Conservation (phyloP, 2,329 filamentous ascomycete genomes). For the Aspergillus viridinutans region DNA sequence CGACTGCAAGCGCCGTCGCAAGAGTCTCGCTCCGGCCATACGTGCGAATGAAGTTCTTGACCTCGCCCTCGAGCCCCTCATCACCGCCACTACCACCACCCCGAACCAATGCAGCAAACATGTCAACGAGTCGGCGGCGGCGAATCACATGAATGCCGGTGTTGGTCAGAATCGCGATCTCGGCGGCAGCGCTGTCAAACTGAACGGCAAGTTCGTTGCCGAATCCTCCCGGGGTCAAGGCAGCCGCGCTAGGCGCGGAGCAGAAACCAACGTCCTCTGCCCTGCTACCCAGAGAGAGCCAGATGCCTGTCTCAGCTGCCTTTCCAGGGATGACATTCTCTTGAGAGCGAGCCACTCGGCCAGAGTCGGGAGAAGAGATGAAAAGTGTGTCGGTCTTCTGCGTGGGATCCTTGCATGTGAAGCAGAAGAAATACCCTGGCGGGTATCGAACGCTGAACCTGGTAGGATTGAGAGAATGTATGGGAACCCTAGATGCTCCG, state of each 20-base stretch:
- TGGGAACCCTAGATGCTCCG: slow-evolving; percentile 49
- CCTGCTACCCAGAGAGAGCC: slow-evolving; percentile 68
- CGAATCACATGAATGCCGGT: slow-evolving; percentile 84
- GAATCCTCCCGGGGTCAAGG: slow-evolving; percentile 68
- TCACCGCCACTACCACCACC: slow-evolving; percentile 59
- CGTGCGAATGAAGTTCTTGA: slow-evolving; percentile 75
- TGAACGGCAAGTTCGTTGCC: slow-evolving; percentile 97
- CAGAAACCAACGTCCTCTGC: slow-evolving; percentile 76
- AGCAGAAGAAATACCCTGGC: slow-evolving; percentile 87
- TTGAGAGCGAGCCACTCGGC: slow-evolving; percentile 63
- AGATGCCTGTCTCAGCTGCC: slow-evolving; percentile 77
- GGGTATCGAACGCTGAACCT: slow-evolving; percentile 56
- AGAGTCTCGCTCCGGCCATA: slow-evolving; percentile 89
- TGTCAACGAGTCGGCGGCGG: slow-evolving; percentile 79
- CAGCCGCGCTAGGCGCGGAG: slow-evolving; percentile 67
- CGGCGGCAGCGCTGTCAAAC: slow-evolving; percentile 75
- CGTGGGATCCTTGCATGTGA: slow-evolving; percentile 61
- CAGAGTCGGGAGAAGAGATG: slow-evolving; percentile 81
- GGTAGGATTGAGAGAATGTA: slow-evolving; percentile 40
- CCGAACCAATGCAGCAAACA: slow-evolving; percentile 79
- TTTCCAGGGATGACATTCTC: slow-evolving; percentile 51
- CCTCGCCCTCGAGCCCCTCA: slow-evolving; percentile 74
- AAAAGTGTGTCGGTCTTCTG: slow-evolving; percentile 68
- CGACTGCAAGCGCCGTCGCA: slow-evolving; percentile 86
- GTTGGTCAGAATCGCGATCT: slow-evolving; percentile 89